Evolutionary conservation across 2,329 filamentous ascomycete species (phyloP).

Genomic region (Ophiostoma himal-ulmi): DNA sequence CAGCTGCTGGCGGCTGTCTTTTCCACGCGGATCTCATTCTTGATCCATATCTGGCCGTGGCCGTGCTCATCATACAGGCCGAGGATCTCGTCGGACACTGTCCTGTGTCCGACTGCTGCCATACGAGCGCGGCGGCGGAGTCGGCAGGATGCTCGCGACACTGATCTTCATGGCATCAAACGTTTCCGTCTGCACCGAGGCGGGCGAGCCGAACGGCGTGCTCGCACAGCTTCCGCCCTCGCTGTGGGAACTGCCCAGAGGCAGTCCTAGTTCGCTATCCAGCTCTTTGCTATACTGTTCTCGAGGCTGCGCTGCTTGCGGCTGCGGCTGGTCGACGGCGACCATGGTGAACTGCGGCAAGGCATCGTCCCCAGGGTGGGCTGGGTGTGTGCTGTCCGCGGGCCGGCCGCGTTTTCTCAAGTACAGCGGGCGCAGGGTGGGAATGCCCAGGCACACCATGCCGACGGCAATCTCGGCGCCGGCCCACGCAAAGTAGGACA

Average conservation of each 20-base stretch:
- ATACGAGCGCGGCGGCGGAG: constrained; percentile 14
- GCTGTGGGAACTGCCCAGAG: neutral
- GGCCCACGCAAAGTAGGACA: constrained; percentile 31
- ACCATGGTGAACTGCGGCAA: neutral
- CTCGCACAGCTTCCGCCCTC: neutral
- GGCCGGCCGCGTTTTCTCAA: neutral
- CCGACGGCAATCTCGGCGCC: constrained; percentile 37
- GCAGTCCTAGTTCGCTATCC: neutral
- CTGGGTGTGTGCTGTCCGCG: neutral
- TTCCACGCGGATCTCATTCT: constrained; percentile 30
- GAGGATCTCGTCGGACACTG: constrained; percentile 33
- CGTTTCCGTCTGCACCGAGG: constrained; percentile 14
- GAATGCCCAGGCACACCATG: constrained; percentile 39
- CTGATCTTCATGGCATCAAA: constrained; percentile 35
- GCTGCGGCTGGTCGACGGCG: neutral
- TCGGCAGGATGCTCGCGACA: constrained; percentile 7
- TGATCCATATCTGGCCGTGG: constrained; percentile 18
- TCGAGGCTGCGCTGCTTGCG: neutral
- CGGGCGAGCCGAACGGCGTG: constrained; percentile 9
- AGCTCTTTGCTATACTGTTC: neutral
- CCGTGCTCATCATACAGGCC: constrained; percentile 29
- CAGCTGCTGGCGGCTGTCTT: constrained; percentile 27
- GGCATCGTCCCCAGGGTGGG: neutral
- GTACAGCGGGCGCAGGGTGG: constrained; percentile 38
- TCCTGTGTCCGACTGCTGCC: constrained; percentile 27